phyloP scores from a whole-genome alignment of 192 early-diverging fungal species.

The Coemansia sp. region DNA sequence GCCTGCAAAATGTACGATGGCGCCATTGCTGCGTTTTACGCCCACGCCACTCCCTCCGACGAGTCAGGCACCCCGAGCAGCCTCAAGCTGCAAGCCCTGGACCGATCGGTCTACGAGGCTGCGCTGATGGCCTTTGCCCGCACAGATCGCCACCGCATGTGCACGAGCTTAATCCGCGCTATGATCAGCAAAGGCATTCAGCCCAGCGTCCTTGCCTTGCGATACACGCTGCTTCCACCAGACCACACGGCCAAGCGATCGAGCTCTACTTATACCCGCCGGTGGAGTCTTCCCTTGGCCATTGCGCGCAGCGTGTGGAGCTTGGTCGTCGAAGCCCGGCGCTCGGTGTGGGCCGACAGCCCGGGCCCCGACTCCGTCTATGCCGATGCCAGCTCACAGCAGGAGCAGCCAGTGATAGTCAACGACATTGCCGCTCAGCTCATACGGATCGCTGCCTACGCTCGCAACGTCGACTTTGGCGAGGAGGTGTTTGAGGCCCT shows the following conservation, averaged over 20 bases:
- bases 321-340: constrained; percentile 19
- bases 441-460: constrained; percentile 38
- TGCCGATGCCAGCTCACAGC: not conserved
- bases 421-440: constrained; percentile 46
- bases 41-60: constrained; percentile 3
- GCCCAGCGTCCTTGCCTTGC: constrained; percentile 33
- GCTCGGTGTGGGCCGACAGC: constrained; percentile 15
- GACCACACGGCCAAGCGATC: not conserved
- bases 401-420: constrained; percentile 36
- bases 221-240: constrained; percentile 40
- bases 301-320: constrained; percentile 34
- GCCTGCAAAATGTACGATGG: constrained; percentile 25
- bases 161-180: constrained; percentile 17
- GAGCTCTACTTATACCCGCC: constrained; percentile 4
- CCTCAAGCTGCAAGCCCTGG: constrained; percentile 9
- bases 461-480: constrained; percentile 41
- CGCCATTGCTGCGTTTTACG: constrained; percentile 32
- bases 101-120: constrained; percentile 34
- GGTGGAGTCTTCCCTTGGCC: constrained; percentile 37
- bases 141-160: constrained; percentile 32
- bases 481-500: constrained; percentile 40
- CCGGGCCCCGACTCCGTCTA: not conserved
- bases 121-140: constrained; percentile 33
- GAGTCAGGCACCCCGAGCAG: not conserved
- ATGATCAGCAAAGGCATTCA: constrained; percentile 25